Evolutionary conservation across 1,139 yeast species (phyloP).

Genomic region (Waltiozyma sp.): DNA sequence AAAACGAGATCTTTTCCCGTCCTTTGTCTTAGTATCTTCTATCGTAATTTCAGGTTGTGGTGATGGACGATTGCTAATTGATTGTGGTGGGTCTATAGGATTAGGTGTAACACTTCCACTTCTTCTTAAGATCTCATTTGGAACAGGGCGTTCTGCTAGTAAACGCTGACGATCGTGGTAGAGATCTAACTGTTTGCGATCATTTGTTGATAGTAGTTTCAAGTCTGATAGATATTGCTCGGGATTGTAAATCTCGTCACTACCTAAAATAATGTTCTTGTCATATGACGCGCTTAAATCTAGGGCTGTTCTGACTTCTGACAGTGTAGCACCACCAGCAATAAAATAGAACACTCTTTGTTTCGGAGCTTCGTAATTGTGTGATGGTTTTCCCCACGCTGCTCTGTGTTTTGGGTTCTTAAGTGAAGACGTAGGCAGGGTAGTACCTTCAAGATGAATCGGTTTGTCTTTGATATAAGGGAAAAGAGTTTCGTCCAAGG

Average conservation of each 20-base stretch:
- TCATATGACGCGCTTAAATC: slow-evolving; percentile 53
- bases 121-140: slow-evolving; percentile 18
- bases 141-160: slow-evolving; percentile 18
- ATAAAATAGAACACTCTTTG: slow-evolving; percentile 72
- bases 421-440: slow-evolving; percentile 34
- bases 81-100: slow-evolving; percentile 4
- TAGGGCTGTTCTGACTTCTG: slow-evolving; percentile 70
- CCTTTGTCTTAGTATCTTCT: slow-evolving; percentile 5
- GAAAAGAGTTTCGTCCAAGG: slow-evolving; percentile 42
- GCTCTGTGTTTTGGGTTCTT: slow-evolving; percentile 73
- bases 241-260: slow-evolving; percentile 69
- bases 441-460: slow-evolving; percentile 28
- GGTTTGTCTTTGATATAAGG: slow-evolving; percentile 78
- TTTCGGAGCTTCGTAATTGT: slow-evolving; percentile 33
- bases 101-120: background rate
- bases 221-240: slow-evolving; percentile 35
- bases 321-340: slow-evolving; percentile 83
- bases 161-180: slow-evolving; percentile 19
- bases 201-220: slow-evolving; percentile 20
- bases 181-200: slow-evolving; percentile 21
- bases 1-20: slow-evolving; percentile 16
- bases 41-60: slow-evolving; percentile 4
- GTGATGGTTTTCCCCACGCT: slow-evolving; percentile 61
- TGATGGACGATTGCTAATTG: background rate
- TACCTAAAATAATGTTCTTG: slow-evolving; percentile 75